Conservation (phyloP, 192 early-diverging fungal genomes). For the Rhizophagus clarus region DNA sequence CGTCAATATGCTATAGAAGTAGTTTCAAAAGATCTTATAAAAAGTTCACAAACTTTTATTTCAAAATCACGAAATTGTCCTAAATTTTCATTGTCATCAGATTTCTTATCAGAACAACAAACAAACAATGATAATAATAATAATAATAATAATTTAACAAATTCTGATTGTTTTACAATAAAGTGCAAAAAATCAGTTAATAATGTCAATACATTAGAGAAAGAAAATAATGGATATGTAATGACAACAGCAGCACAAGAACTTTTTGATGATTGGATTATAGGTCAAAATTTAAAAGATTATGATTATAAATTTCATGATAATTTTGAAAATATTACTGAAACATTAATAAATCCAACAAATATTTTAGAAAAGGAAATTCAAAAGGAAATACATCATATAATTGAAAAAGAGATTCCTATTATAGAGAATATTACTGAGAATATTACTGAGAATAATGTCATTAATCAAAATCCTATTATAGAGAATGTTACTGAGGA, state of each 20-base stretch:
- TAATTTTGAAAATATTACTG: background rate
- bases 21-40: background rate
- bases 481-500: too few species aligned
- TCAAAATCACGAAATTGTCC: background rate
- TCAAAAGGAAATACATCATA: too few species aligned
- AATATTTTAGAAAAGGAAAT: background rate
- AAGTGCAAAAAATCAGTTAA: background rate
- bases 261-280: background rate
- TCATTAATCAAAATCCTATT: too few species aligned
- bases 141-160: background rate
- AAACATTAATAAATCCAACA: background rate
- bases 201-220: background rate
- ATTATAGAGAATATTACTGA: too few species aligned
- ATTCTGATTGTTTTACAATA: background rate
- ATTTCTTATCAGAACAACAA: background rate
- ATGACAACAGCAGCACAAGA: background rate
- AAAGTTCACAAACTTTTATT: background rate
- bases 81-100: background rate
- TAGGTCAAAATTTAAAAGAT: background rate
- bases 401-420: too few species aligned
- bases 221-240: background rate
- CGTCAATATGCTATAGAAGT: slow-evolving; percentile 6
- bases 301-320: background rate
- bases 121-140: background rate
- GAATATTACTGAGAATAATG: background rate